phyloP scores from a whole-genome alignment of 1,284 basidiomycete species.

The Grifola frondosa region DNA sequence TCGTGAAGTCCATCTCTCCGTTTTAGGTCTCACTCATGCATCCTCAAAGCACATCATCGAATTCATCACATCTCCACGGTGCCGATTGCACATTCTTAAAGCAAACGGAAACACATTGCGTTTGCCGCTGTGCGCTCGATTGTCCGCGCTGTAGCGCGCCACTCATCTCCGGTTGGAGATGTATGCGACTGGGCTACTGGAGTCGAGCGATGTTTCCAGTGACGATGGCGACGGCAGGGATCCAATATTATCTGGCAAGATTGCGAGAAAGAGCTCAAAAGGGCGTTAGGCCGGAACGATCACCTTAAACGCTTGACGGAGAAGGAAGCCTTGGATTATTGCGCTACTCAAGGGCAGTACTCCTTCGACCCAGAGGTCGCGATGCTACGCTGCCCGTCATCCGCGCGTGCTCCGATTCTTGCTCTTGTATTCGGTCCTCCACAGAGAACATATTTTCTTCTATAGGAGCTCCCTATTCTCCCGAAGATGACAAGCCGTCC shows the following conservation, averaged over 20 bases:
- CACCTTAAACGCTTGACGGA: conserved; percentile 45
- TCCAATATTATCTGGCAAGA: conserved; percentile 34
- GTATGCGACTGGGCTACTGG: conserved; percentile 45
- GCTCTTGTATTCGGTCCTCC: conserved; percentile 10
- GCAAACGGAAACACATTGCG: conserved; percentile 60
- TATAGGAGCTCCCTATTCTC: conserved; percentile 12
- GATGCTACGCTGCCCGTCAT: neutral
- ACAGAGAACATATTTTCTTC: conserved; percentile 14
- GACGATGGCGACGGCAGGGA: conserved; percentile 22
- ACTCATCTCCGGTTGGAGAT: conserved; percentile 49
- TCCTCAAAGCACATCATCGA: conserved; percentile 44
- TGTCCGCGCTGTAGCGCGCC: conserved; percentile 42
- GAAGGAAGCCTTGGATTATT: conserved; percentile 53
- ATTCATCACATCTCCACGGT: conserved; percentile 54
- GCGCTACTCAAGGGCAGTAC: conserved; percentile 47
- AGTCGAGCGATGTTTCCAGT: conserved; percentile 25
- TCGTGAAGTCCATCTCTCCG: conserved; percentile 55
- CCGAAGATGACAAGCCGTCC: too few species aligned
- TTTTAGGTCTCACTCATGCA: conserved; percentile 47
- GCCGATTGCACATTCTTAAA: conserved; percentile 49
- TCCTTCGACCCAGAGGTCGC: conserved; percentile 34
- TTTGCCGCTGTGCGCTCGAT: conserved; percentile 44
- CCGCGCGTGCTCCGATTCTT: conserved; percentile 14
- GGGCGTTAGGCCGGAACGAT: conserved; percentile 47
- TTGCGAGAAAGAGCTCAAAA: conserved; percentile 38